Conservation (phyloP, 73 alveolate genomes). For the Paramecium bursaria region DNA sequence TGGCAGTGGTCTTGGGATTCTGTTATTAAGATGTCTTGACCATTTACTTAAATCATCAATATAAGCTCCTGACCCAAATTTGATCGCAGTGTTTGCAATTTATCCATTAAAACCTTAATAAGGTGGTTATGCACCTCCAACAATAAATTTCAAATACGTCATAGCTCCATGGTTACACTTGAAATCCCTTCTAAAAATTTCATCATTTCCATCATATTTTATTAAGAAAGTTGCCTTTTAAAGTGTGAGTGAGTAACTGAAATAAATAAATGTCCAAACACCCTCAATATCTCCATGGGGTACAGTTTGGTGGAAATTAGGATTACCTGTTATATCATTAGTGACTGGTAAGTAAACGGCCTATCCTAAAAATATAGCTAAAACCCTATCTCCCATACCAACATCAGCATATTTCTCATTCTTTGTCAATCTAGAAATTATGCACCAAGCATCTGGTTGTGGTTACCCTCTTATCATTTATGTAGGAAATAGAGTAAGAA, state of each 20-base stretch:
- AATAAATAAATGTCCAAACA: conserved; percentile 53
- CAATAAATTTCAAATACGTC: background rate
- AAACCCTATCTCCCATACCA: conserved; percentile 46
- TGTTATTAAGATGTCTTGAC: background rate
- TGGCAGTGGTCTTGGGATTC: background rate
- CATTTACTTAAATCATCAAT: background rate
- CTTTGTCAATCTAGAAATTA: background rate
- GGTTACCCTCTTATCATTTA: background rate
- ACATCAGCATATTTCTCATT: background rate
- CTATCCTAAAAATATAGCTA: background rate
- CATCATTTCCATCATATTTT: conserved; percentile 2
- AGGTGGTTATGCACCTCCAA: conserved; percentile 10
- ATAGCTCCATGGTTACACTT: conserved; percentile 3
- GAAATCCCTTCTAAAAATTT: background rate
- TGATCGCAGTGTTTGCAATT: conserved; percentile 33
- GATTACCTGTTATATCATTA: background rate
- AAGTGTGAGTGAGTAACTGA: conserved; percentile 1
- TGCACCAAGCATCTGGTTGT: background rate
- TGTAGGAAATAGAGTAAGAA: background rate
- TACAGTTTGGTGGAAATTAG: background rate
- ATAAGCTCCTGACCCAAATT: background rate
- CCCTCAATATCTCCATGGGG: conserved; percentile 45
- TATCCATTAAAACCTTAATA: conserved; percentile 49
- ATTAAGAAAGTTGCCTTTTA: background rate
- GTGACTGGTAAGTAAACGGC: background rate